Conservation (phyloP, 177 flowering plant species). For the Telopea speciosissima region DNA sequence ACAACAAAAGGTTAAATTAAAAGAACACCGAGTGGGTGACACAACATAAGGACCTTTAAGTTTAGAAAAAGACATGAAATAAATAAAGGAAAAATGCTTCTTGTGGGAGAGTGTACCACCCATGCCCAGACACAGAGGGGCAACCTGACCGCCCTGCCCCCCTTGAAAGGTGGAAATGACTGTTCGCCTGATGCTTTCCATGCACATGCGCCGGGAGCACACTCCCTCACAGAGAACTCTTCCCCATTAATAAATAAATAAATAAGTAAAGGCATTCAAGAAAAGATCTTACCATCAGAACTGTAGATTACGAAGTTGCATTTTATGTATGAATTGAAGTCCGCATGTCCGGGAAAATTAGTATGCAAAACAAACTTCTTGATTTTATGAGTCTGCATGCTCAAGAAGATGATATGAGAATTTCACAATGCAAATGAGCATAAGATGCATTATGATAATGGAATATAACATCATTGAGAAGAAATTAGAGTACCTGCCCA, state of each 20-base stretch:
- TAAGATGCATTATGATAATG: neutral
- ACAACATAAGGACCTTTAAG: neutral
- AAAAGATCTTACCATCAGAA: constrained; percentile 23
- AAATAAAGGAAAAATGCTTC: too few species aligned
- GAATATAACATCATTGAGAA: neutral
- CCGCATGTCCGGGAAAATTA: constrained; percentile 96
- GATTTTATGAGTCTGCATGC: constrained; percentile 83
- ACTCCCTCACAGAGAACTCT: too few species aligned
- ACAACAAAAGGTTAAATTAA: neutral
- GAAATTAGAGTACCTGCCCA: constrained; percentile 59
- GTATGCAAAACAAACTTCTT: constrained; percentile 97
- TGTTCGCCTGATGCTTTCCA: too few species aligned
- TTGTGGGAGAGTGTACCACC: too few species aligned
- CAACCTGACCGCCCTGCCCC: too few species aligned
- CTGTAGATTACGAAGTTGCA: constrained; percentile 79
- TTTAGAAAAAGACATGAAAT: neutral
- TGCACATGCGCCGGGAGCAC: too few species aligned
- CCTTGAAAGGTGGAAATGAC: too few species aligned
- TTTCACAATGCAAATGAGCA: neutral
- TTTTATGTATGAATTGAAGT: constrained; percentile 90
- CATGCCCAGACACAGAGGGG: too few species aligned
- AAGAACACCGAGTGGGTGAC: too few species aligned
- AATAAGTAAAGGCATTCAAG: neutral
- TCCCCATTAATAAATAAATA: too few species aligned
- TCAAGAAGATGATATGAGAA: constrained; percentile 5